These are phyloP conservation scores for Colletotrichum sp. DNA, from an alignment of 2,329 filamentous ascomycete genomes.

Conservation along the genomic window DNA sequence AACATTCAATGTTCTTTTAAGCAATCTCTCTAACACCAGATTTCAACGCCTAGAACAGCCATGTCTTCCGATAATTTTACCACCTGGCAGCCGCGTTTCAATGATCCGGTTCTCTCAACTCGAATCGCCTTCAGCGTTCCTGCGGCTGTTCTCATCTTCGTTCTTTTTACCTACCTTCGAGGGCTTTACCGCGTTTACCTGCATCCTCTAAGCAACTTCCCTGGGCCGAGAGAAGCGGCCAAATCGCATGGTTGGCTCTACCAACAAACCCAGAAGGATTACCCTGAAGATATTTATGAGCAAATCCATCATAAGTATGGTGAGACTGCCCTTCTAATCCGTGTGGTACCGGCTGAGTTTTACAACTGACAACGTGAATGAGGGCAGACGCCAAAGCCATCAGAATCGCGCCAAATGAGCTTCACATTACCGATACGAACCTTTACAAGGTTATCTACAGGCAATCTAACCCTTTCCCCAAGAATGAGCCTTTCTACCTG, in stretches of 20 bases:
- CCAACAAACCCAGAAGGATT: background rate
- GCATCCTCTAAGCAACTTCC: background rate
- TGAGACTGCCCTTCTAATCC: background rate
- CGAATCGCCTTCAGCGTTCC: background rate
- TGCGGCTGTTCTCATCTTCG: background rate
- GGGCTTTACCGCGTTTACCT: background rate
- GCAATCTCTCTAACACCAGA: background rate
- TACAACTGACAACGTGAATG: background rate
- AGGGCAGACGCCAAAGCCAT: background rate
- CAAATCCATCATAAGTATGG: background rate
- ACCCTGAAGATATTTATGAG: background rate
- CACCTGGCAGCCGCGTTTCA: background rate
- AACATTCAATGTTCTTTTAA: background rate
- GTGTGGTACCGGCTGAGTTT: background rate
- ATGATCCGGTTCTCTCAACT: fast-evolving
- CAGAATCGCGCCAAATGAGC: background rate
- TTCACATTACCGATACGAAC: background rate
- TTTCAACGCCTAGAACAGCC: background rate
- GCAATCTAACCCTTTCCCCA: background rate
- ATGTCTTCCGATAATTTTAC: background rate
- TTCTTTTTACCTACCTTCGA: background rate
- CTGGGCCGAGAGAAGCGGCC: background rate
- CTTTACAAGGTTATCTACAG: background rate
- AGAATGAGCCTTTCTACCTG: background rate
- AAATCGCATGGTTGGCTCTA: background rate